A percentile compares a stretch with the other conserved stretches of the same genome.
Conservation (phyloP, 371 early-diverging fungal species). For the Amoeboradix gromovi region DNA sequence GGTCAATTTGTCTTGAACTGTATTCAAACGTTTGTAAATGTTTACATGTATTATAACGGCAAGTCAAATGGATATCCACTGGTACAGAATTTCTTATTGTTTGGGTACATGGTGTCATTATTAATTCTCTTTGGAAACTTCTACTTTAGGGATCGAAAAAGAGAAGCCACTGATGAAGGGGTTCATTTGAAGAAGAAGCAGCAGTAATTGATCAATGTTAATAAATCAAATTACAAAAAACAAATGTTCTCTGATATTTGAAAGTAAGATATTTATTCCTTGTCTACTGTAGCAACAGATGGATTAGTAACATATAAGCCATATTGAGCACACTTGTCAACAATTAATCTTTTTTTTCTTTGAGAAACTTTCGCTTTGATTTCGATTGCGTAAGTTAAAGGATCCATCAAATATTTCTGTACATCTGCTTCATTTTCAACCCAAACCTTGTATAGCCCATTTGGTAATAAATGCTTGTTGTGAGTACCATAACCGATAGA, state of each 20-base stretch:
- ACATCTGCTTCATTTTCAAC: neutral
- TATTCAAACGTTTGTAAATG: neutral
- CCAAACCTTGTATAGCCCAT: neutral
- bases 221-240: no score
- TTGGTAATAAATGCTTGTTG: neutral
- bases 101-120: conserved; percentile 32
- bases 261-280: no score
- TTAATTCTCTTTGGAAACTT: conserved; percentile 28
- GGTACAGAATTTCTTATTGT: conserved; percentile 16
- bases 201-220: neutral
- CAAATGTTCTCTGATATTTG: no score
- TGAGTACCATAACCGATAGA: conserved; percentile 48
- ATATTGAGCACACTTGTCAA: neutral
- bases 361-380: neutral
- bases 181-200: neutral
- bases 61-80: conserved; percentile 12
- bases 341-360: neutral
- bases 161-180: neutral
- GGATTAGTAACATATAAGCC: neutral
- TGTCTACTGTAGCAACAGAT: neutral
- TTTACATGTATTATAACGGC: neutral
- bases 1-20: neutral
- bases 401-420: neutral
- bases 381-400: neutral
- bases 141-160: conserved; percentile 4